Evolutionary conservation across 2,329 filamentous ascomycete genomes (phyloP), one percentile per base, ranked within the genome.

Genomic region (Sporothrix euskadiensis): DNA sequence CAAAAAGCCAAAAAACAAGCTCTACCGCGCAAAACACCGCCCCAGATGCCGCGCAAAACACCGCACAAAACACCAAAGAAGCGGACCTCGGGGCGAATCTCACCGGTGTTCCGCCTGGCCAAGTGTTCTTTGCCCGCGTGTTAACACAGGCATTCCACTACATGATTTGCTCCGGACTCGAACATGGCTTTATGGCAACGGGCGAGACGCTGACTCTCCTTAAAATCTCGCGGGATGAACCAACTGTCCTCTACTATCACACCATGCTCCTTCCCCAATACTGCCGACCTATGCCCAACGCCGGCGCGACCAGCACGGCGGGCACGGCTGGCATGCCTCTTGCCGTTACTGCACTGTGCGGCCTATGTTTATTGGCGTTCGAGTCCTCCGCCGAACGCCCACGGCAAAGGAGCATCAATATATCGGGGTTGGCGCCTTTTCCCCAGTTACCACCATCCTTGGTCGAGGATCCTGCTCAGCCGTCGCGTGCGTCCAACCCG

Each of bases 121-220:
- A 74, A 35, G 73, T 73, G 2, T 71, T 68, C n/a, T 74, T 72
- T 41, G 71, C 63, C 35, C 61, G 69, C 10, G 68, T 71, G 35
- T 26, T 73, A 16, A 35, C 56, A n/a, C 74, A 73, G 22, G 16
- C 72, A 4, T 75, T 72, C 30, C 72, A 73, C 72, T 73, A 75
- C 70, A 72, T 75, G 56, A 30, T 73, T 0, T 1, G 52, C 9
- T 52, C 59, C 3, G 74, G 72, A 10, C 1, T 69, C 22, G 70
- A 71, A 30, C 73, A 69, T 26, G 74, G 71, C 35, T 75, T 57
- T 26, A 52, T 74, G 49, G 61, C 71, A 19, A 69, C 52, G 0
- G 74, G 72, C 71, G 74, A 74, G 22, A 73, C 70, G 59, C 68
- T 71, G 5, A 66, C 72, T 8, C n/a, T 74, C 41, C 22, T 74